Base-by-base conservation (phyloP, 2,329 filamentous ascomycete genomes). In the Nannizzia gypsea region DNA sequence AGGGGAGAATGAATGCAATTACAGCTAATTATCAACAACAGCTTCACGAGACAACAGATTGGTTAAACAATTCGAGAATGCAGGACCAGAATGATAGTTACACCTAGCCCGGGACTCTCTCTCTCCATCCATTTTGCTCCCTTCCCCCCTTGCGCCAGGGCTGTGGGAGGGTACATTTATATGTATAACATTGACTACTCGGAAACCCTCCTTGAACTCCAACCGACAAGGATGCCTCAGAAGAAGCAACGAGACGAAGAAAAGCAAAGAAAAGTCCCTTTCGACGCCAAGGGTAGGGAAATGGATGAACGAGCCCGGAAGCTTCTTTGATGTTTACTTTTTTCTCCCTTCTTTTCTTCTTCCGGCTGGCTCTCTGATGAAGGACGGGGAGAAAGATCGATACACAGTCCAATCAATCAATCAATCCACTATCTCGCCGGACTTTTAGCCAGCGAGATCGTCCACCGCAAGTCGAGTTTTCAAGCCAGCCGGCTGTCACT, bases 321-420 rank as follows among this genome's bases (percentile, higher is more conserved):
- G 48, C 48, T 54, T 54, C 48, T 54, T 54, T 34, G 28, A 17
- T n/a, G 44, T 54, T 54, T 54, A 54, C 48, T 54, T 54, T 54
- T 34, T 54, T 24, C 28, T 20, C n/a, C n/a, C 24, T 20, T 28
- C 48, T 52, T 28, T 28, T 31, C 6, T 28, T n/a, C 48, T 31
- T n/a, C n/a, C 20, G 38, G 9, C 31, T 34, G 31, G 31, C 31
- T 34, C n/a, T 2, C 8, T 34, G 31, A 3, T 13, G 9, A 34
- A 34, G 2, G 31, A n/a, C n/a, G 31, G 31, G 31, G 31, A 34
- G 31, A 11, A 34, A 11, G 9, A 8, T 2, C 31, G 3, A 34
- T 11, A 34, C n/a, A 11, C 31, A 34, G 9, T 34, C 31, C 31
- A 34, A 13, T 34, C 31, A 13, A 11, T 11, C 31, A 34, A 34